phyloP scores from a whole-genome alignment of 208 protist genomes.

The Leishmania braziliensis region DNA sequence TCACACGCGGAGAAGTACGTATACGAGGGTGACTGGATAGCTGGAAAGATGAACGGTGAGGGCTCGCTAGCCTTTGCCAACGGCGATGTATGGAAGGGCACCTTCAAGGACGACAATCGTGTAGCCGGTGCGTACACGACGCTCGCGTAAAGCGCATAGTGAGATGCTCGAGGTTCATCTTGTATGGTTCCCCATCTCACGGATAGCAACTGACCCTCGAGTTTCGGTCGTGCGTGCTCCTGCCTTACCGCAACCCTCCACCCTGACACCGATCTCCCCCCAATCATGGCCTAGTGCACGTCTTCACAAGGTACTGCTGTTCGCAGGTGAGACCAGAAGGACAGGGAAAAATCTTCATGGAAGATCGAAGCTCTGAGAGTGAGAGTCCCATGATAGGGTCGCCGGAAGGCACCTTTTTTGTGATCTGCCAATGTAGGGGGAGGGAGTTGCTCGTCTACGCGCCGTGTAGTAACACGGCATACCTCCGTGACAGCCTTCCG shows the following conservation, averaged over 20 bases:
- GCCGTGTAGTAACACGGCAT: background rate
- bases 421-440: background rate
- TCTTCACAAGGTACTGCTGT: background rate
- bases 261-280: background rate
- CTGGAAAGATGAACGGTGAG: constrained; percentile 59
- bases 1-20: constrained; percentile 41
- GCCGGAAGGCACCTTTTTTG: background rate
- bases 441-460: background rate
- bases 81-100: constrained; percentile 73
- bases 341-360: background rate
- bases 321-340: background rate
- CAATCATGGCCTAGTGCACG: background rate
- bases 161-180: background rate
- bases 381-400: background rate
- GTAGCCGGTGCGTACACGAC: constrained; percentile 46
- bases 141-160: background rate
- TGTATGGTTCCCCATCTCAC: background rate
- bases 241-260: background rate
- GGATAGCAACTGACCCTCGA: background rate
- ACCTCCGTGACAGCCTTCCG: background rate
- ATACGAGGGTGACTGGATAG: constrained; percentile 73
- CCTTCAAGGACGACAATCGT: constrained; percentile 49
- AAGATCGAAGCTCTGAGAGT: background rate
- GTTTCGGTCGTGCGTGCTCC: background rate
- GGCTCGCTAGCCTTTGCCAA: constrained; percentile 67